Conservation (phyloP, 2,329 filamentous ascomycete species). For the Neurospora sp. region DNA sequence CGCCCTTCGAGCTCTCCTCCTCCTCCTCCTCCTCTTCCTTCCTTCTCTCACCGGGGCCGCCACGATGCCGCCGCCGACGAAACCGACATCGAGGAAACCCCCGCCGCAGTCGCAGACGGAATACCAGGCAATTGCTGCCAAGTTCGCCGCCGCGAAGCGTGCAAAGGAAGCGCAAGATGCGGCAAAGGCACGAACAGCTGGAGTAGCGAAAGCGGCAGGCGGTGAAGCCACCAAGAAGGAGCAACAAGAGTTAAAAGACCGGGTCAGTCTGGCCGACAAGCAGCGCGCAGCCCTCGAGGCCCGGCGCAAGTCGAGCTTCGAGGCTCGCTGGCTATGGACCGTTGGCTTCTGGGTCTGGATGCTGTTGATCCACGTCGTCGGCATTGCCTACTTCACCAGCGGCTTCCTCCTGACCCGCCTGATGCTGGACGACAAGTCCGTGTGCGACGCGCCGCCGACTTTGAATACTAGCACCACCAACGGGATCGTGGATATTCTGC, state of each 20-base stretch:
- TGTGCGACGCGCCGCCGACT: conserved; percentile 54
- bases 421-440: conserved; percentile 67
- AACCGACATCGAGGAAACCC: conserved; percentile 11
- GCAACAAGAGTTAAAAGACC: conserved; percentile 19
- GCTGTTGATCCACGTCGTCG: conserved; percentile 63
- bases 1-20: neutral
- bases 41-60: neutral
- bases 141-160: conserved; percentile 44
- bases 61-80: conserved; percentile 14
- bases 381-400: conserved; percentile 86
- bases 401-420: conserved; percentile 87
- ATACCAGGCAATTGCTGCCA: conserved; percentile 41
- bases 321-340: conserved; percentile 46
- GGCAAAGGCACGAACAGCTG: conserved; percentile 10
- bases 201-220: neutral
- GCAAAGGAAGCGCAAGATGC: conserved; percentile 35
- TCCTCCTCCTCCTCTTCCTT: neutral
- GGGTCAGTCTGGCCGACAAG: conserved; percentile 30
- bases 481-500: conserved; percentile 27
- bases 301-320: conserved; percentile 38
- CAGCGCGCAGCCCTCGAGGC: conserved; percentile 38
- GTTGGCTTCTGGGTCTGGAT: conserved; percentile 61
- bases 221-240: conserved; percentile 9
- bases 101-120: conserved; percentile 26
- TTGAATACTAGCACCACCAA: conserved; percentile 39